Evolutionary conservation across 2,329 filamentous ascomycete species (phyloP), one percentile per base, ranked within the genome.

Genomic region (Botrytis medusae): DNA sequence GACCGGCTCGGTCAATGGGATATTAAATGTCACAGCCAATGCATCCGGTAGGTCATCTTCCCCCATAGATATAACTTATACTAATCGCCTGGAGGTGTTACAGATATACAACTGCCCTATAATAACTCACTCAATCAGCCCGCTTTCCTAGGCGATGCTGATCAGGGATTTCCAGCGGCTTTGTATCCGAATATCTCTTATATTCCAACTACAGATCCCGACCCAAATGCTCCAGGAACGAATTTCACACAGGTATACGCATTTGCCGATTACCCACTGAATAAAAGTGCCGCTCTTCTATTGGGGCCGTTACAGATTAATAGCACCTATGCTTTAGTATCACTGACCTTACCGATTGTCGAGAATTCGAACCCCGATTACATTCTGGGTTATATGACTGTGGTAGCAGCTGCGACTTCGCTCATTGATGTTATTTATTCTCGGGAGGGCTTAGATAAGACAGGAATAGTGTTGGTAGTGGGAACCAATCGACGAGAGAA

Each of bases 171-270:
- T 76, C 92, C 94, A 18, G 85, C 90, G 0, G 81, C 83, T 4
- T 86, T 97, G 4, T 97, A 94, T 79, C 94, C 94, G 0, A 94
- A 94, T 77, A 87, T 97, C 73, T 93, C 91, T 0, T 93, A 93
- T 79, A 80, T 70, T 12, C 40, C 72, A 22, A 69, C 74, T 25
- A 68, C 72, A 34, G 65, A 69, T 29, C 74, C 78, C 65, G 77
- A 81, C 72, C 71, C 72, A 42, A 68, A 44, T 70, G 44, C 37
- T 32, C 71, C 71, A 34, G 71, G 65, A 42, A 60, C 71, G 8
- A 73, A 73, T 51, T n/a, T 57, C 8, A 73, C 71, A 44, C 5
- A 20, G 4, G 71, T 70, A 29, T 73, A 64, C n/a, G 80, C 79
- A 18, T 81, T 79, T 72, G 12, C 75, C 10, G 77, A 78, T 46